Evolutionary conservation across 441 rosid genomes (phyloP), one percentile per base, ranked within the genome.

Genomic region (Pelargonium myrrhifolium): DNA sequence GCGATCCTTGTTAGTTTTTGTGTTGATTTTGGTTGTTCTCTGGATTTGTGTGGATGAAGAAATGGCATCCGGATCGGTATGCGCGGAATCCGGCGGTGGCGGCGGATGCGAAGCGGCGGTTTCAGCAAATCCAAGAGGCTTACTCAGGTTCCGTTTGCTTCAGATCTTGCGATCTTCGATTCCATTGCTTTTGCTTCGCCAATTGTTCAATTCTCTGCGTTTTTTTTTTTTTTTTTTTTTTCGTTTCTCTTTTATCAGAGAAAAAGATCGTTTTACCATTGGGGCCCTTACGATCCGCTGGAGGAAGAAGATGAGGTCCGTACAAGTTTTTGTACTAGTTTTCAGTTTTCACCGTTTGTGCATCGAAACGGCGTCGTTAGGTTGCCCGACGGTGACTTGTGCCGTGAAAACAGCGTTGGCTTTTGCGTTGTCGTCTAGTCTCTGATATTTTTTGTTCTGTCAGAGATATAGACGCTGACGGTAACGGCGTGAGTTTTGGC

Each of bases 41-140:
- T 28, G 31, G 31, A 1, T 28, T 28, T 28, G 11, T 43, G 49
- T 43, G 49, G 49, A 43, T 64, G 72, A 65, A 86, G 93, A 86
- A 81, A 76, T 88, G 93, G 93, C 93, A 86, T 39, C 93, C 93
- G 18, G 93, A 88, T 69, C 84, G 80, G 75, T 81, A 68, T 75
- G 73, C 77, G 20, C 58, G 70, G 64, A 81, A 82, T 9, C 84
- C 86, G 2, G 80, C 71, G 17, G 75, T 68, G 6, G 84, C 82
- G 3, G 85, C 84, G 20, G 90, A 88, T 28, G 86, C 90, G 4
- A 83, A 88, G 20, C 83, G 79, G 22, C 84, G 84, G 75, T 88
- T 88, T 72, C 93, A 88, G 81, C 86, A 84, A 76, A 84, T 88
- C 49, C 93, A 88, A 65, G 90, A 88, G 74, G 93, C 93, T 2